Evolutionary conservation across 2,329 filamentous ascomycete genomes (phyloP).

Genomic region (Pseudogymnoascus sp.): DNA sequence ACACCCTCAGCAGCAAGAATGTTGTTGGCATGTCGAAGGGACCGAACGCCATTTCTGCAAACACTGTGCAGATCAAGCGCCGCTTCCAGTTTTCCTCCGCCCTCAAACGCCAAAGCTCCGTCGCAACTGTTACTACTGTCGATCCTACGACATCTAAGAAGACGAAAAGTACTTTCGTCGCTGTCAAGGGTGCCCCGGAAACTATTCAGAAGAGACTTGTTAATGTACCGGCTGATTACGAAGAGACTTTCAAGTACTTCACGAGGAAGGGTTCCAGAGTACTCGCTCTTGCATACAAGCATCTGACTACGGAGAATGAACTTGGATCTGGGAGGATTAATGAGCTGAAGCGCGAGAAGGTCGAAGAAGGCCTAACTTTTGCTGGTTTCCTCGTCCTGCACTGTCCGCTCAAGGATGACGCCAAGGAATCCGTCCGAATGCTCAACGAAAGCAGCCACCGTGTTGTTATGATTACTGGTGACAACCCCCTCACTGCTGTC

Average conservation of each 20-base stretch:
- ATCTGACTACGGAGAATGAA: slow-evolving; percentile 72
- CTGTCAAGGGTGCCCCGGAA: slow-evolving; percentile 94
- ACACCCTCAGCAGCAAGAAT: slow-evolving; percentile 66
- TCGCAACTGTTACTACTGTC: slow-evolving; percentile 70
- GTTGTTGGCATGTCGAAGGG: slow-evolving; percentile 36
- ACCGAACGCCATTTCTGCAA: slow-evolving; percentile 43
- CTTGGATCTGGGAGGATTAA: slow-evolving; percentile 80
- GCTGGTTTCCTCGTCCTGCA: slow-evolving; percentile 94
- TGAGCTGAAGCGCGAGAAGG: slow-evolving; percentile 84
- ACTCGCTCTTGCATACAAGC: slow-evolving; percentile 88
- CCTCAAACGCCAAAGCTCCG: slow-evolving; percentile 89
- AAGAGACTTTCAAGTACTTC: slow-evolving; percentile 98
- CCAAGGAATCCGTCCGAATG: slow-evolving; percentile 88
- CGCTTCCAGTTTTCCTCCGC: slow-evolving; percentile 98
- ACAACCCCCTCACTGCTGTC: slow-evolving; percentile 92
- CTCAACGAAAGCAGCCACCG: slow-evolving; percentile 98
- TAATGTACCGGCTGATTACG: slow-evolving; percentile 75
- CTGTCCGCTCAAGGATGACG: slow-evolving; percentile 93
- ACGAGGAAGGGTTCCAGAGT: slow-evolving; percentile 93
- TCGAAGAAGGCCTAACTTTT: slow-evolving; percentile 77
- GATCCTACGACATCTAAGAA: slow-evolving; percentile 67
- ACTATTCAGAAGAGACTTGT: slow-evolving; percentile 92
- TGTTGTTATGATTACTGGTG: slow-evolving; percentile 98
- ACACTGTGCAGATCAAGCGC: slow-evolving; percentile 87
- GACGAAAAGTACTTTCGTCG: slow-evolving; percentile 78